These are phyloP conservation scores for Gossypium gossypioides DNA, from an alignment of 441 rosid genomes.

Conservation along the genomic window DNA sequence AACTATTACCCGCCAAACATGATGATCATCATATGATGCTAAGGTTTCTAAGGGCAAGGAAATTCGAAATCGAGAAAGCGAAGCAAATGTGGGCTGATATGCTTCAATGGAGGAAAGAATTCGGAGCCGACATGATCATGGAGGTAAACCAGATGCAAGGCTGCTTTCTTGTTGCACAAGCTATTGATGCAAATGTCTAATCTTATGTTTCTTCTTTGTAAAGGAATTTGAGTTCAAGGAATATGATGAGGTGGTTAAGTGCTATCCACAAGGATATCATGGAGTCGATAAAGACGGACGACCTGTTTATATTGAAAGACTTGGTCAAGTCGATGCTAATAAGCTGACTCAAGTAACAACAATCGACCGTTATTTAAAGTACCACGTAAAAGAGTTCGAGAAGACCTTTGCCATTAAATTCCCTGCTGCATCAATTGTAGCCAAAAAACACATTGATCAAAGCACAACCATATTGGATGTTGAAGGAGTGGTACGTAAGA, in stretches of 20 bases:
- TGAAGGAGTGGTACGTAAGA: conserved; percentile 71
- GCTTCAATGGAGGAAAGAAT: conserved; percentile 60
- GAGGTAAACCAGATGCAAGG: conserved; percentile 27
- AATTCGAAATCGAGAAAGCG: conserved; percentile 47
- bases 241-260: conserved; percentile 54
- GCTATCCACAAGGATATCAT: conserved; percentile 93
- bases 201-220: conserved; percentile 1
- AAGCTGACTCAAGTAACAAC: conserved; percentile 63
- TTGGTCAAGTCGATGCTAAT: conserved; percentile 71
- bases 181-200: neutral
- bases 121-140: conserved; percentile 49
- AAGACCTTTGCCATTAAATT: conserved; percentile 57
- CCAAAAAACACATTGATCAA: conserved; percentile 73
- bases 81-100: conserved; percentile 71
- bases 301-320: conserved; percentile 71
- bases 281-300: conserved; percentile 91
- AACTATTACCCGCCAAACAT: conserved; percentile 44
- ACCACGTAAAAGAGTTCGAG: conserved; percentile 65
- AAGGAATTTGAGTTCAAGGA: conserved; percentile 61
- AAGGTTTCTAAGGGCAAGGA: conserved; percentile 55
- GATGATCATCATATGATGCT: conserved; percentile 51
- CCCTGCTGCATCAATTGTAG: conserved; percentile 73
- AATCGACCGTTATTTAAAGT: conserved; percentile 45
- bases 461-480: conserved; percentile 92
- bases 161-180: neutral